These are phyloP conservation scores for Leptosphaerulina australis DNA, from an alignment of 2,329 filamentous ascomycete species.

Conservation along the genomic window DNA sequence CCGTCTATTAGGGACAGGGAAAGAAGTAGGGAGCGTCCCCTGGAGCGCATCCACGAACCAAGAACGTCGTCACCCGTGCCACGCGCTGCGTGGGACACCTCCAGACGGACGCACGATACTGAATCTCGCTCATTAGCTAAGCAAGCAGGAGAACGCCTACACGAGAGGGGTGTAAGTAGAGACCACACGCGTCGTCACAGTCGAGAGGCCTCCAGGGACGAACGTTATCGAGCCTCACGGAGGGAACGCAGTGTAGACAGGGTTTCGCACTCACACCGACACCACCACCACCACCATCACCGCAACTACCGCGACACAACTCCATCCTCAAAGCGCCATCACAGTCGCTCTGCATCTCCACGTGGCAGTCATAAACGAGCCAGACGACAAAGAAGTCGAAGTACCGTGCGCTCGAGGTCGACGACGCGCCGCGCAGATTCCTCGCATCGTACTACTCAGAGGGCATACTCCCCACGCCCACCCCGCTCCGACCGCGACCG, in stretches of 20 bases:
- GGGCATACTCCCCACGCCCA: slow-evolving; percentile 42
- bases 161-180: slow-evolving; percentile 42
- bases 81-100: slow-evolving; percentile 44
- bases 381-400: slow-evolving; percentile 46
- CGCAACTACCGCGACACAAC: slow-evolving; percentile 43
- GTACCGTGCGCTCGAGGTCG: slow-evolving; percentile 44
- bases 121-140: slow-evolving; percentile 35
- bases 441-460: slow-evolving; percentile 34
- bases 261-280: slow-evolving; percentile 42
- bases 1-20: slow-evolving; percentile 43
- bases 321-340: slow-evolving; percentile 48
- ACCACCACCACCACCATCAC: slow-evolving; percentile 39
- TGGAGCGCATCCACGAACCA: slow-evolving; percentile 37
- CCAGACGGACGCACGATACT: slow-evolving; percentile 39
- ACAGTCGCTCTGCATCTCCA: slow-evolving; percentile 47
- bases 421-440: slow-evolving; percentile 41
- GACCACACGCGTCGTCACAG: slow-evolving; percentile 44
- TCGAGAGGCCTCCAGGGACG: slow-evolving; percentile 41
- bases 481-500: slow-evolving; percentile 42
- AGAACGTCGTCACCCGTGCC: slow-evolving; percentile 45
- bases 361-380: slow-evolving; percentile 41
- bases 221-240: slow-evolving; percentile 44
- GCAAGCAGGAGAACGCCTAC: slow-evolving; percentile 38
- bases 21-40: slow-evolving; percentile 30
- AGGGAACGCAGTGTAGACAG: slow-evolving; percentile 47